These are phyloP conservation scores for Cucumis sativus DNA, from an alignment of 306 rosid genomes.

Conservation along the genomic window DNA sequence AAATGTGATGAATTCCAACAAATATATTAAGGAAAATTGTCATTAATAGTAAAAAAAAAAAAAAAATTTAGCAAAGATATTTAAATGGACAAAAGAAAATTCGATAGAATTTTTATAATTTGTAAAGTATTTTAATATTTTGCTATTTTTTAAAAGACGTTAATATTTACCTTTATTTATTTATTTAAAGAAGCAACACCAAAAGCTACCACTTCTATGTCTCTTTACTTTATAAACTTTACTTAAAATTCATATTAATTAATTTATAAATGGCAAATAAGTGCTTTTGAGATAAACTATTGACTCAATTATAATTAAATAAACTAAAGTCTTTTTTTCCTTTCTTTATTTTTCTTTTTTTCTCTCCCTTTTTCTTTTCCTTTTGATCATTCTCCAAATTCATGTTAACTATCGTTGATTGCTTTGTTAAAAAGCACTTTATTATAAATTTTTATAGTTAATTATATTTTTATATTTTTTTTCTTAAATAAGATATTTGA, in stretches of 20 bases:
- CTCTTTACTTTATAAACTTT: constrained; percentile 1
- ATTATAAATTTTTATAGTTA: not conserved
- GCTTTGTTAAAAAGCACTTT: not conserved
- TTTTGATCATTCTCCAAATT: not conserved
- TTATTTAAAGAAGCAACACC: not conserved
- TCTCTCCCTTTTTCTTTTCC: not conserved
- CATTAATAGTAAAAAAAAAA: too few species aligned
- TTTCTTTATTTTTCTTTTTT: not conserved
- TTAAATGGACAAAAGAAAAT: too few species aligned
- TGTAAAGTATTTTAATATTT: too few species aligned
- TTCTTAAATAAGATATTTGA: too few species aligned
- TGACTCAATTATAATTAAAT: not conserved
- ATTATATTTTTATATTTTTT: not conserved
- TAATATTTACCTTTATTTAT: too few species aligned
- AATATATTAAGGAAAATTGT: too few species aligned
- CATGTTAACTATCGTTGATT: not conserved
- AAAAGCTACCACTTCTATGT: not conserved
- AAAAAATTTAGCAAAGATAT: too few species aligned
- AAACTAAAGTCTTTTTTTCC: not conserved
- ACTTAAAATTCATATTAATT: not conserved
- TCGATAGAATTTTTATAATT: too few species aligned
- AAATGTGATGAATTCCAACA: too few species aligned
- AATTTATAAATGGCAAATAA: not conserved
- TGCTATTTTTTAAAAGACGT: too few species aligned
- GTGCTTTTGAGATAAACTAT: not conserved